Evolutionary conservation across 1,284 basidiomycete genomes (phyloP), one percentile per base, ranked within the genome.

Genomic region (Apiotrichum laibachii): DNA sequence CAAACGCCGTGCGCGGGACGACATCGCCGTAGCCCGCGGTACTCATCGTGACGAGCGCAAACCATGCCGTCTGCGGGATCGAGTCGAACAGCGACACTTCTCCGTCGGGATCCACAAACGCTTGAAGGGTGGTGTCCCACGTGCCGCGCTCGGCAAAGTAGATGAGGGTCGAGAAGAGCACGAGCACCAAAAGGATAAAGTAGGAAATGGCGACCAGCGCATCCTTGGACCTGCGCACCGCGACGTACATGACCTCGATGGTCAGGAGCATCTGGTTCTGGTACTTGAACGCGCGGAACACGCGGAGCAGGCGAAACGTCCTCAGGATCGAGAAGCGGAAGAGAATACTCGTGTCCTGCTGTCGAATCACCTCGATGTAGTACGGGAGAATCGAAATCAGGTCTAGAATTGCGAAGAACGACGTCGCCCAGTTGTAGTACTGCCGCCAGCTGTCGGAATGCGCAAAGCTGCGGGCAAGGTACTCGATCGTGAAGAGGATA

Each of bases 161-260:
- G 64, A 94, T 74, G 16, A 93, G 80, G 0, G 90, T 93, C 59
- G 89, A 90, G 74, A 91, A 93, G 16, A 93, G 85, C 3, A 90
- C 85, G 40, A 93, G 80, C 0, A 90, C 85, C 84, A 91, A 90
- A 53, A 86, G 75, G n/a, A 93, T 88, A 76, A 94, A 93, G 77
- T 93, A 94, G 2, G 85, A 84, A 42, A 94, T 85, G 0, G 91
- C 90, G 10, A 91, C 82, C 0, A 94, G 81, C 0, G 90, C 90
- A 67, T 94, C 89, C 70, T 90, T 87, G 0, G 89, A 92, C 60
- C 89, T 81, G 55, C 87, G 83, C 44, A 92, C 86, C n/a, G 89
- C 87, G 39, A 93, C 83, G 72, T 88, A 91, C 90, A 93, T 93
- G 66, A 93, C 90, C 80, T 93, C 90, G 59, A 93, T 93, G 0